Conservation (phyloP, 2,329 filamentous ascomycete species). For the Lasiodiplodia citricola region DNA sequence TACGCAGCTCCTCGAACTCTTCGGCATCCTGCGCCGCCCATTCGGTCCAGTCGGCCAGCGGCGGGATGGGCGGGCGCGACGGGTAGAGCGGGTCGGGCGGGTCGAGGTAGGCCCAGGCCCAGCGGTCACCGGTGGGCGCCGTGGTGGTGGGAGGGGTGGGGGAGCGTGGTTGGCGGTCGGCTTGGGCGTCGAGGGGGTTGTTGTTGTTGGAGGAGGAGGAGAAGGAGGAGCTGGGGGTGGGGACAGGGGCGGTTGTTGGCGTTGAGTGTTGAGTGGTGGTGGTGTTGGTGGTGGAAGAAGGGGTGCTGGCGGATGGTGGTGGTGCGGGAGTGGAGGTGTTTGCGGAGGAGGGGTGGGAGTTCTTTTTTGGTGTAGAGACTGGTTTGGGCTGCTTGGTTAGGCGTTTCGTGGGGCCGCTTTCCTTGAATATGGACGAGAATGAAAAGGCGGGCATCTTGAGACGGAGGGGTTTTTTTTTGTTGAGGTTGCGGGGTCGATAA, state of each 20-base stretch:
- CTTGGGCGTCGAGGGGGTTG: not conserved
- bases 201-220: not conserved
- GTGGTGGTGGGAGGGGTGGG: not conserved
- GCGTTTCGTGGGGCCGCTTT: too few species aligned
- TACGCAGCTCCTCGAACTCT: not conserved
- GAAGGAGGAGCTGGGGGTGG: not conserved
- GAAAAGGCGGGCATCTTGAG: not conserved
- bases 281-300: not conserved
- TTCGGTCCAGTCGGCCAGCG: not conserved
- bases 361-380: not conserved
- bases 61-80: not conserved
- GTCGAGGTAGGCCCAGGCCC: constrained; percentile 7
- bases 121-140: not conserved
- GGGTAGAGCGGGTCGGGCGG: not conserved
- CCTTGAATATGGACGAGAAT: not conserved
- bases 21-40: not conserved
- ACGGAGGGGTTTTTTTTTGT: too few species aligned
- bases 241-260: not conserved
- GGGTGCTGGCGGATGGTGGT: not conserved
- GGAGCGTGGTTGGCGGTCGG: not conserved
- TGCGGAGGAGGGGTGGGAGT: not conserved
- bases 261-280: not conserved
- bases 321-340: not conserved
- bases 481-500: too few species aligned
- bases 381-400: not conserved